Base-by-base conservation (phyloP, 1,284 basidiomycete species). In the Tilletia indica region DNA sequence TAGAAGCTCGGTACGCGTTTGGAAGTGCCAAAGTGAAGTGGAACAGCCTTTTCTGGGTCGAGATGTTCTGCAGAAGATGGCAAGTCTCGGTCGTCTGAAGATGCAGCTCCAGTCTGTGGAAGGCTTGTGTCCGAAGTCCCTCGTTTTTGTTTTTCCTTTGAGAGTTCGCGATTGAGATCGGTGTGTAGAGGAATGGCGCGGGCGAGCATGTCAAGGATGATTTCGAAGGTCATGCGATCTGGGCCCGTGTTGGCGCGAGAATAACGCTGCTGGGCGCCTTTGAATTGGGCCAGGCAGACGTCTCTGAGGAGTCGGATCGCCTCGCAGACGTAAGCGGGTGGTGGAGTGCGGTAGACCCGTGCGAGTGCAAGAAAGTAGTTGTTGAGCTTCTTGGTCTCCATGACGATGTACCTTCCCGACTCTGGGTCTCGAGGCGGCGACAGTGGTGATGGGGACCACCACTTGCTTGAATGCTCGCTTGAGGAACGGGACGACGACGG, bases 141-240 rank as follows among this genome's bases (percentile, higher is more conserved):
- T 31, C 25, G 25, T 31, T 58, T 34, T 14, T 25, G 56, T 34
- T 58, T 58, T 21, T n/a, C 56, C 34, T 58, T 34, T 4, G 56
- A 58, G 11, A 58, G 56, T 31, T 58, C 34, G 21, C 56, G 25
- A 36, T 34, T 42, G 38, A 64, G 61, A 16, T 64, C 61, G 31
- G 61, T 64, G 36, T 64, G 61, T 19, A 64, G 61, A 14, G 61
- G 61, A 9, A 64, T 64, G 36, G 61, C 61, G 12, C 61, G 61
- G 12, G 61, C 61, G 61, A 64, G 61, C 11, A 64, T 11, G 34
- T 64, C 61, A 6, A 64, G 61, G 3, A 64, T 64, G 34, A 64
- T 64, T 34, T 64, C 61, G 34, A 64, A 42, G 36, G 61, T 38
- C 61, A 64, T 64, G 19, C 61, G 34, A 36, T 64, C 61, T 9